A percentile compares a stretch with the other conserved stretches of the same genome.
These are phyloP conservation scores for Vigna mungo DNA, from an alignment of 306 rosid genomes.

Conservation along the genomic window DNA sequence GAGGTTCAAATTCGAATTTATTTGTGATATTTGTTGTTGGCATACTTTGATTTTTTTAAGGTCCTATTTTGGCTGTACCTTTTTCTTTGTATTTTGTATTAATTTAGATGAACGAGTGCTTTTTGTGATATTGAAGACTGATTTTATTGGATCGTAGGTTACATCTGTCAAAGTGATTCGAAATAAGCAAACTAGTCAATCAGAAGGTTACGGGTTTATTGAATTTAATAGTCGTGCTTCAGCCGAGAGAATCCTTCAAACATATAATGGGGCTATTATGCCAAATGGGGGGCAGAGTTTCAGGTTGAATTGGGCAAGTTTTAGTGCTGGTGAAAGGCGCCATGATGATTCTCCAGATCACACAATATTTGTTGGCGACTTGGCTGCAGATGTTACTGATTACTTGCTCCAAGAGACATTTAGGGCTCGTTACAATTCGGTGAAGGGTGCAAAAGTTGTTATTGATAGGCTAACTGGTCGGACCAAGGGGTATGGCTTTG, in stretches of 20 bases:
- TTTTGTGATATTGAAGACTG: neutral
- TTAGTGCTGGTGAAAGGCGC: slow-evolving; percentile 81
- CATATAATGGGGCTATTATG: slow-evolving; percentile 83
- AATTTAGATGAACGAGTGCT: neutral
- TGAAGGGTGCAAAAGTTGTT: slow-evolving; percentile 94
- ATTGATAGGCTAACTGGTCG: slow-evolving; percentile 92
- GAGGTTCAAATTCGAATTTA: neutral
- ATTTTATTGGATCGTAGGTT: slow-evolving; percentile 56
- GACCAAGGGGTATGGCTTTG: slow-evolving; percentile 94
- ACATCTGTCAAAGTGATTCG: slow-evolving; percentile 78
- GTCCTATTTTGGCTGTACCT: neutral
- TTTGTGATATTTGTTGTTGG: neutral
- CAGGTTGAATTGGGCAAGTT: slow-evolving; percentile 94
- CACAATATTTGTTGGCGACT: slow-evolving; percentile 94
- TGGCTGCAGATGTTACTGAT: slow-evolving; percentile 94
- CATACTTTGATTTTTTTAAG: neutral
- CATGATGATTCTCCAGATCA: slow-evolving; percentile 86
- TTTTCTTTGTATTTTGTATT: neutral
- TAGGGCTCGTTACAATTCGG: slow-evolving; percentile 61
- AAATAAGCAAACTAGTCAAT: slow-evolving; percentile 80
- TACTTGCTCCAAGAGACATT: slow-evolving; percentile 74
- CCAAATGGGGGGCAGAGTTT: slow-evolving; percentile 83
- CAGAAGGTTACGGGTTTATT: slow-evolving; percentile 93
- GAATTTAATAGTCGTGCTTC: slow-evolving; percentile 74
- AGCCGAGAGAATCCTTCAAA: slow-evolving; percentile 82